Conservation (phyloP, 371 early-diverging fungal genomes). For the Apophysomyces ossiformis region DNA sequence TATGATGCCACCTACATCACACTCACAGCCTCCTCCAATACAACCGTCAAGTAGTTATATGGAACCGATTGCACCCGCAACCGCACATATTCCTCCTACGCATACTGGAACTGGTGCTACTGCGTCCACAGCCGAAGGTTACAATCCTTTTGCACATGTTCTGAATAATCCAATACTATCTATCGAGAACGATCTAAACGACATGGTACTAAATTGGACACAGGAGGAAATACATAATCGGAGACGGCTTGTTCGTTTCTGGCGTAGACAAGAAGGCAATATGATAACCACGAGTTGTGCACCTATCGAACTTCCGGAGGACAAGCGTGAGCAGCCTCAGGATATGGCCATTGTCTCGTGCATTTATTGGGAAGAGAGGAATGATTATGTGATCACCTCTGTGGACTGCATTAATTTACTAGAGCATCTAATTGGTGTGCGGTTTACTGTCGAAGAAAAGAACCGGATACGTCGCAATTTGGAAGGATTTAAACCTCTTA, state of each 20-base stretch:
- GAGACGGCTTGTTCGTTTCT: conserved; percentile 75
- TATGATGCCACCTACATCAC: conserved; percentile 13
- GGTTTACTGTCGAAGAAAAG: conserved; percentile 80
- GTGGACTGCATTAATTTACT: conserved; percentile 78
- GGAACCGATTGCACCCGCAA: conserved; percentile 19
- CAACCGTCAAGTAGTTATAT: conserved; percentile 18
- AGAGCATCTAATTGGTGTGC: conserved; percentile 72
- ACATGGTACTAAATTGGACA: conserved; percentile 60
- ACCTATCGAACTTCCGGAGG: conserved; percentile 51
- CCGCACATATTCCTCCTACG: conserved; percentile 10
- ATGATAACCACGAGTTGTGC: conserved; percentile 71
- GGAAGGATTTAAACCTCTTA: conserved; percentile 77
- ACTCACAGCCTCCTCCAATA: conserved; percentile 16
- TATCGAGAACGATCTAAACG: conserved; percentile 64
- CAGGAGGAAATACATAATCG: conserved; percentile 64
- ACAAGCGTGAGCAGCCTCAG: conserved; percentile 42
- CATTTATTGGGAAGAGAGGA: conserved; percentile 75
- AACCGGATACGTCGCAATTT: conserved; percentile 81
- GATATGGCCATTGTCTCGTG: conserved; percentile 75
- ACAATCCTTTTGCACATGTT: conserved; percentile 61
- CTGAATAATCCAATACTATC: conserved; percentile 72
- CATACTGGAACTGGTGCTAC: background rate
- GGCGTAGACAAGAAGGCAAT: conserved; percentile 68
- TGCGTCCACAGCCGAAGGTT: conserved; percentile 19
- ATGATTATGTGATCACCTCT: conserved; percentile 75